phyloP scores from a whole-genome alignment of 176 grass and related monocot genomes.

The Rhynchospora breviuscula region DNA sequence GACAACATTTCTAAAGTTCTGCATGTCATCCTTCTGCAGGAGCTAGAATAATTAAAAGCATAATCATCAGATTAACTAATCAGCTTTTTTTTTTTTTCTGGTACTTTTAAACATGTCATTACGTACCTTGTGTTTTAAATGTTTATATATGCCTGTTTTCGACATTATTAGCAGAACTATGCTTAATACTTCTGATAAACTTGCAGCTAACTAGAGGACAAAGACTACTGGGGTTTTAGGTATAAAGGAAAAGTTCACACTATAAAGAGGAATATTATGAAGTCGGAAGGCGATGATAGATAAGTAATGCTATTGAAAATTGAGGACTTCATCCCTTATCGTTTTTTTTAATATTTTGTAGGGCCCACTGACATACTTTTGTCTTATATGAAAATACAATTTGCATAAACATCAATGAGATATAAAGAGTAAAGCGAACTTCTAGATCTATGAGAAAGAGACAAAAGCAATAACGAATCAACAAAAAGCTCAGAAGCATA shows the following conservation, averaged over 20 bases:
- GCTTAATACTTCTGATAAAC: not conserved
- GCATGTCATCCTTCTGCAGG: not conserved
- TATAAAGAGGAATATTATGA: not conserved
- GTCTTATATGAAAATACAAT: not conserved
- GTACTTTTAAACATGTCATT: not conserved
- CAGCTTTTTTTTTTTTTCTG: not conserved
- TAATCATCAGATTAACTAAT: not conserved
- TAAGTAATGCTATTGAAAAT: not conserved
- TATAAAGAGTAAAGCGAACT: conserved; percentile 13
- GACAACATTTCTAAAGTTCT: not conserved
- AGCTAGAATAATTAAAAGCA: not conserved
- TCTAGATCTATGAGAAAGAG: conserved; percentile 19
- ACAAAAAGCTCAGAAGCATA: conserved; percentile 10
- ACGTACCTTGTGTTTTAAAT: not conserved
- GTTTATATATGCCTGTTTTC: not conserved
- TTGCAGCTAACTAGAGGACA: not conserved
- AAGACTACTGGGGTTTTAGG: not conserved
- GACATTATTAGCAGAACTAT: not conserved
- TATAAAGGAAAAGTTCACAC: too few relatives aligned
- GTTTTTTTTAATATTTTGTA: not conserved
- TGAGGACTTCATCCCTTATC: not conserved
- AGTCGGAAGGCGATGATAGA: not conserved
- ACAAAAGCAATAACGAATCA: conserved; percentile 10
- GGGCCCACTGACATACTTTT: conserved; percentile 4
- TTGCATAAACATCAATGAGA: not conserved